These are phyloP conservation scores for Stromatinia cepivora DNA, from an alignment of 2,329 filamentous ascomycete species.

Conservation along the genomic window DNA sequence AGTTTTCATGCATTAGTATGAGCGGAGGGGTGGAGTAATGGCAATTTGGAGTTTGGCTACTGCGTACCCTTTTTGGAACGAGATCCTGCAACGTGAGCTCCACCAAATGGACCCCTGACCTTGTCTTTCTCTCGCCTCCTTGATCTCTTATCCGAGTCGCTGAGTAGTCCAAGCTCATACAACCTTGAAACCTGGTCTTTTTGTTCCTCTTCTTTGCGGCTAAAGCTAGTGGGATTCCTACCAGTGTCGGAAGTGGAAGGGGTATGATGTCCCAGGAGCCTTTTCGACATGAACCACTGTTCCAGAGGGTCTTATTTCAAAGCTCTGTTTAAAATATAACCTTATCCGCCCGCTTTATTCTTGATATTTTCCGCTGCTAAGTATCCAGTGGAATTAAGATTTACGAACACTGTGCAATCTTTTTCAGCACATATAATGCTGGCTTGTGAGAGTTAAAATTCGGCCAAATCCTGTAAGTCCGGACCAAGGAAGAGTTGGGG, in stretches of 20 bases:
- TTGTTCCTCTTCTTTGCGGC: conserved; percentile 27
- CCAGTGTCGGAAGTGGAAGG: conserved; percentile 10
- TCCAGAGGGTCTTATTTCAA: background rate
- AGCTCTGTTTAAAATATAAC: background rate
- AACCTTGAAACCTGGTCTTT: conserved; percentile 37
- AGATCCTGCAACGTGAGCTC: conserved; percentile 38
- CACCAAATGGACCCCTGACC: conserved; percentile 34
- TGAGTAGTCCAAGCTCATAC: conserved; percentile 41
- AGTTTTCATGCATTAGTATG: conserved; percentile 20
- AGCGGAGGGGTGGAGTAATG: conserved; percentile 29
- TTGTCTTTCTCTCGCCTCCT: conserved; percentile 37
- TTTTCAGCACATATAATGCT: background rate
- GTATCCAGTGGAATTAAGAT: background rate
- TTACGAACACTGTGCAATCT: conserved; percentile 1
- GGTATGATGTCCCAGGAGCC: conserved; percentile 28
- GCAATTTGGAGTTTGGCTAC: conserved; percentile 29
- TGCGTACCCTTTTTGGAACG: conserved; percentile 38
- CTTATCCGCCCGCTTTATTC: background rate
- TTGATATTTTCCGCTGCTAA: background rate
- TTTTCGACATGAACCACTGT: conserved; percentile 37
- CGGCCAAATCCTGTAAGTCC: conserved; percentile 19
- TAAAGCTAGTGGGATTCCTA: conserved; percentile 20
- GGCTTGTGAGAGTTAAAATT: conserved; percentile 13
- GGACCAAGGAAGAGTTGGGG: conserved; percentile 18
- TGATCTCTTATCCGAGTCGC: conserved; percentile 35